A percentile compares a stretch with the other conserved stretches of the same genome.
These are phyloP conservation scores for Boechera stricta DNA, from an alignment of 345 rosid genomes.

Conservation along the genomic window DNA sequence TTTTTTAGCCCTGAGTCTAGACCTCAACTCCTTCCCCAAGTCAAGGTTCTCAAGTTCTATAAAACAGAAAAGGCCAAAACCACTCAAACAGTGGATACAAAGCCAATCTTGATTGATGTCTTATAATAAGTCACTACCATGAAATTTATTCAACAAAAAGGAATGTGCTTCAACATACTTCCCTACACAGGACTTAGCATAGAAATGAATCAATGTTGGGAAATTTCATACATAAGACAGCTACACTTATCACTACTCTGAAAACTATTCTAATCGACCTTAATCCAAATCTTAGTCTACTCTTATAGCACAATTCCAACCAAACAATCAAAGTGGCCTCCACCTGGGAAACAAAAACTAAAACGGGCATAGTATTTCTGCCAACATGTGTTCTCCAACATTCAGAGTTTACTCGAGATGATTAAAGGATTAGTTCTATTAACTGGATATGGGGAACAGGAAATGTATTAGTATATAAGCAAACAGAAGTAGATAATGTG, in stretches of 20 bases:
- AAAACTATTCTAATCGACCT: conserved; percentile 13
- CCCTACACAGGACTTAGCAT: too few species aligned
- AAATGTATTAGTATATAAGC: conserved; percentile 6
- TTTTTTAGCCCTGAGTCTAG: background rate
- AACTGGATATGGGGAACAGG: background rate
- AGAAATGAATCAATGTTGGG: conserved; percentile 1
- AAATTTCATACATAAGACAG: conserved; percentile 14
- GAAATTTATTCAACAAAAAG: too few species aligned
- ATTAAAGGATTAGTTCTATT: background rate
- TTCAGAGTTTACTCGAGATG: conserved; percentile 6
- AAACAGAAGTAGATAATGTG: background rate
- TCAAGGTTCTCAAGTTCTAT: conserved; percentile 1
- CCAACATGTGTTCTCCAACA: conserved; percentile 10
- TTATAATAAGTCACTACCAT: conserved; percentile 8
- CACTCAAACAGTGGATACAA: conserved; percentile 7
- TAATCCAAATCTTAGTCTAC: background rate
- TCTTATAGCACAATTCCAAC: conserved; percentile 5
- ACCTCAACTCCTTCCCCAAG: conserved; percentile 2
- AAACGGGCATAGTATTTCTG: conserved; percentile 8
- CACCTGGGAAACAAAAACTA: conserved; percentile 7
- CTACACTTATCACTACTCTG: conserved; percentile 15
- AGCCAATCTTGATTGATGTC: conserved; percentile 13
- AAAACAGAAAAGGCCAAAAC: conserved; percentile 16
- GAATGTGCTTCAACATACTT: too few species aligned
- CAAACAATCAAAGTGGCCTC: conserved; percentile 10